These are phyloP conservation scores for Coelastrella sp. DNA, from an alignment of 139 green algal species.

Conservation along the genomic window DNA sequence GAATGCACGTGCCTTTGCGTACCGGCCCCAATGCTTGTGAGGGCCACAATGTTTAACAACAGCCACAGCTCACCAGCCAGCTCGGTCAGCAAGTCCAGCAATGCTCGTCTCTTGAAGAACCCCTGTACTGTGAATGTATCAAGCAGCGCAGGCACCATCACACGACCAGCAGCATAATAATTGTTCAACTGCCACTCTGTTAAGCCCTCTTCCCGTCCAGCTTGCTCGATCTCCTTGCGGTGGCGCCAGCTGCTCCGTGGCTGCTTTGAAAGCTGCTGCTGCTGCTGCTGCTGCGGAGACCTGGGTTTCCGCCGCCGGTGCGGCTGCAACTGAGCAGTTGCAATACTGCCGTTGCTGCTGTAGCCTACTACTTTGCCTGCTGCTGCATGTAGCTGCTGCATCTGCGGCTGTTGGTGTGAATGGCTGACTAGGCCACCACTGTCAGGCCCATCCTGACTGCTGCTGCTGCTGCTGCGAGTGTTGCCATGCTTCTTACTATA, in stretches of 20 bases:
- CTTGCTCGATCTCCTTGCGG: slow-evolving; percentile 57
- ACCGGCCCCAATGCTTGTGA: neutral
- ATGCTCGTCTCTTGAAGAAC: slow-evolving; percentile 80
- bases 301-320: neutral
- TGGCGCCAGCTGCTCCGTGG: slow-evolving; percentile 61
- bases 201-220: slow-evolving; percentile 39
- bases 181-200: slow-evolving; percentile 75
- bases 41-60: neutral
- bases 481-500: no score
- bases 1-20: neutral
- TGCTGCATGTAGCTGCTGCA: neutral
- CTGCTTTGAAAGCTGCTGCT: neutral
- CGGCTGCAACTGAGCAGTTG: neutral
- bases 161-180: slow-evolving; percentile 84
- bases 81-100: slow-evolving; percentile 82
- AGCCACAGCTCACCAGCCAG: slow-evolving; percentile 51
- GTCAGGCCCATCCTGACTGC: neutral
- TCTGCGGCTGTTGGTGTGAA: neutral
- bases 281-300: slow-evolving; percentile 18
- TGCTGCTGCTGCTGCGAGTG: slow-evolving; percentile 2
- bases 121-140: slow-evolving; percentile 83
- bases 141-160: slow-evolving; percentile 85
- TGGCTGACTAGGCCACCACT: neutral
- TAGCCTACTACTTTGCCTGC: neutral
- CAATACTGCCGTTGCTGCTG: slow-evolving; percentile 3